Conservation (phyloP, 108 stramenopile species). For the Bacterosira constricta region DNA sequence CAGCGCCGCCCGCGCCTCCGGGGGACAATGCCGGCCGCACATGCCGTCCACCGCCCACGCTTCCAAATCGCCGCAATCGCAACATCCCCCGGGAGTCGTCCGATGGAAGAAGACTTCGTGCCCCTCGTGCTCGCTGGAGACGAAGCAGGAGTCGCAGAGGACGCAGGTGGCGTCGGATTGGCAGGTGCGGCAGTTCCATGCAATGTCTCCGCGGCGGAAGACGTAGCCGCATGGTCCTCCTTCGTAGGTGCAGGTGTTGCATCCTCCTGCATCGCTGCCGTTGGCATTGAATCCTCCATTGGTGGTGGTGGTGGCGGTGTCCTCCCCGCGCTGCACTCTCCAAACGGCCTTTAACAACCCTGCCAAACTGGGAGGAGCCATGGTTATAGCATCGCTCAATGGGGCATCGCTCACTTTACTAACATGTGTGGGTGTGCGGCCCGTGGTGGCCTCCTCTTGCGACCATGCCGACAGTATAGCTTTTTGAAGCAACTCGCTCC, state of each 20-base stretch:
- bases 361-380: not conserved
- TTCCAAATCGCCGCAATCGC: constrained; percentile 99
- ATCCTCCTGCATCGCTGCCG: no score
- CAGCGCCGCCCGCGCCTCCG: not conserved
- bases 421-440: constrained; percentile 32
- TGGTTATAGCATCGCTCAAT: not conserved
- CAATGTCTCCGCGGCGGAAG: constrained; percentile 95
- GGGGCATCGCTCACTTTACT: not conserved
- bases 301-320: no score
- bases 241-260: not conserved
- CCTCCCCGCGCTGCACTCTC: not conserved
- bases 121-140: constrained; percentile 86
- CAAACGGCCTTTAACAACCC: constrained; percentile 9
- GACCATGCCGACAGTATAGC: constrained; percentile 46
- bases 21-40: constrained; percentile 83
- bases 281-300: no score
- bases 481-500: constrained; percentile 8
- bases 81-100: constrained; percentile 96
- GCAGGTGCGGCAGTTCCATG: constrained; percentile 98
- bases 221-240: constrained; percentile 92
- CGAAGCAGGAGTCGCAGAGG: constrained; percentile 95
- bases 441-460: constrained; percentile 33
- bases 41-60: constrained; percentile 94
- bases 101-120: constrained; percentile 99
- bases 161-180: constrained; percentile 97